These are phyloP conservation scores for Halophytophthora batemanensis DNA, from an alignment of 352 stramenopile genomes.

Conservation along the genomic window DNA sequence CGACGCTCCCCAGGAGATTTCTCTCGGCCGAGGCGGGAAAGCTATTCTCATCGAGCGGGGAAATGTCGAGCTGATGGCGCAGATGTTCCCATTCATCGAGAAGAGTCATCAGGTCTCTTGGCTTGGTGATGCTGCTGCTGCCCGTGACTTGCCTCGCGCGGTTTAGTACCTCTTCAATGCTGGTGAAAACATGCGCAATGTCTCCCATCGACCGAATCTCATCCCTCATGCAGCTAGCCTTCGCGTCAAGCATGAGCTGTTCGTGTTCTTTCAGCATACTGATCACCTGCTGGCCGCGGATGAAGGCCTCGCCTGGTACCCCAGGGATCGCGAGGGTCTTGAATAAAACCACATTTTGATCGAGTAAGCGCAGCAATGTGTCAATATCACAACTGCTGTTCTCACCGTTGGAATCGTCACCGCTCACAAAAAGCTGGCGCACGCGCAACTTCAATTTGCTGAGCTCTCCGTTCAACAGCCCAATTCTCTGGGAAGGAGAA, in stretches of 20 bases:
- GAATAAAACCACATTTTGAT: constrained; percentile 11
- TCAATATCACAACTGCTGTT: constrained; percentile 1
- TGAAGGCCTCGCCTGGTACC: constrained; percentile 10
- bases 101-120: constrained; percentile 15
- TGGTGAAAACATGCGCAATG: constrained; percentile 10
- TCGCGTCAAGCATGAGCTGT: constrained; percentile 15
- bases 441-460: constrained; percentile 13
- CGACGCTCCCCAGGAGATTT: constrained; percentile 17
- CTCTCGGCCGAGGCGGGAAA: neutral
- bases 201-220: constrained; percentile 19
- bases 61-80: constrained; percentile 9
- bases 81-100: constrained; percentile 25
- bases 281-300: constrained; percentile 14
- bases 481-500: constrained; percentile 11
- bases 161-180: constrained; percentile 17
- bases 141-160: constrained; percentile 20
- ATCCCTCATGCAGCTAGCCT: constrained; percentile 16
- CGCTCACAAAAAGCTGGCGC: constrained; percentile 10
- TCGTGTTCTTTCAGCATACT: constrained; percentile 18
- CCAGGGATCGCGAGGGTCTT: constrained; percentile 13
- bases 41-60: neutral
- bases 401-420: neutral
- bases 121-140: constrained; percentile 13
- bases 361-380: constrained; percentile 5
- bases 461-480: constrained; percentile 7